These are phyloP conservation scores for Aurifilum marmelostoma DNA, from an alignment of 2,329 filamentous ascomycete species.

Conservation along the genomic window DNA sequence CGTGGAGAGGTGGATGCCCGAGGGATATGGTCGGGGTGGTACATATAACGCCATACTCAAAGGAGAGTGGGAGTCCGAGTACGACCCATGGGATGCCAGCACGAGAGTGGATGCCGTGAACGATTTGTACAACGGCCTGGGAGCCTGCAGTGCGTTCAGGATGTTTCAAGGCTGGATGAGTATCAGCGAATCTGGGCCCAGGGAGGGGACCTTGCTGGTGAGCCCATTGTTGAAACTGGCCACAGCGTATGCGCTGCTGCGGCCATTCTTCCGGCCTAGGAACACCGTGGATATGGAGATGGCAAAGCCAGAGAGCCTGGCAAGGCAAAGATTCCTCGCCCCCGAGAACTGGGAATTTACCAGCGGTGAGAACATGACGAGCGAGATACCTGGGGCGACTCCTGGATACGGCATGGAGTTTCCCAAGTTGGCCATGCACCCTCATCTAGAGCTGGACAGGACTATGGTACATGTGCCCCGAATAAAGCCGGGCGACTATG, in stretches of 20 bases:
- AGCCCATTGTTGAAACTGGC: conserved; percentile 77
- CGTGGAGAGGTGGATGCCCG: conserved; percentile 73
- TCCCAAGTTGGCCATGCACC: conserved; percentile 60
- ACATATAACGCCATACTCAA: conserved; percentile 76
- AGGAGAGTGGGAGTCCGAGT: conserved; percentile 73
- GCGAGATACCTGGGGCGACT: conserved; percentile 69
- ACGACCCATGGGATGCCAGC: conserved; percentile 80
- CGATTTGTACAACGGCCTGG: conserved; percentile 80
- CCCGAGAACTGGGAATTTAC: conserved; percentile 63
- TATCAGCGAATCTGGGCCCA: conserved; percentile 72
- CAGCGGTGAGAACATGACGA: conserved; percentile 48
- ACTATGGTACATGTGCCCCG: conserved; percentile 74
- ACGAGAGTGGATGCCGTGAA: conserved; percentile 68
- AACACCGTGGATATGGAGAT: conserved; percentile 34
- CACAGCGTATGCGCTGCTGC: conserved; percentile 78
- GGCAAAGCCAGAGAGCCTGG: conserved; percentile 12
- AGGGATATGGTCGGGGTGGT: conserved; percentile 66
- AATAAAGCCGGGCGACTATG: conserved; percentile 74
- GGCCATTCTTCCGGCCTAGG: conserved; percentile 74
- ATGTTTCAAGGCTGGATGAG: conserved; percentile 90
- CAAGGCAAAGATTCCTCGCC: conserved; percentile 46
- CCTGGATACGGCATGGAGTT: conserved; percentile 73
- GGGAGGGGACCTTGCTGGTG: conserved; percentile 79
- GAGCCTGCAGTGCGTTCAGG: conserved; percentile 82
- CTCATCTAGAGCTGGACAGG: conserved; percentile 67